These are phyloP conservation scores for Fragilaria radians DNA, from an alignment of 108 stramenopile genomes.

Conservation along the genomic window DNA sequence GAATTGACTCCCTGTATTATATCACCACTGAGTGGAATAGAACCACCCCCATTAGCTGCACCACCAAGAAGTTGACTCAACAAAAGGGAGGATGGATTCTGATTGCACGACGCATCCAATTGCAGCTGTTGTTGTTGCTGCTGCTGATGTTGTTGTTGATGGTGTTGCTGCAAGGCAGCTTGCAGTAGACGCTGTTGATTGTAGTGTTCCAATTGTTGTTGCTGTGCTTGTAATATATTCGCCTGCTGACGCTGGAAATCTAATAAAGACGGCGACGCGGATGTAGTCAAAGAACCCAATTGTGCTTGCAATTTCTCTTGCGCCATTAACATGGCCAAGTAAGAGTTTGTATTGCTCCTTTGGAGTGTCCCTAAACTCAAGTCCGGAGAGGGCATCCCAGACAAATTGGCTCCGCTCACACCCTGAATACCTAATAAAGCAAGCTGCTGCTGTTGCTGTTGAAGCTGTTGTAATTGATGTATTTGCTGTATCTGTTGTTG, in stretches of 20 bases:
- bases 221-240: neutral
- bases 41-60: too few relatives aligned
- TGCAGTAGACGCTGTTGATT: neutral
- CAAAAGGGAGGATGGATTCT: too few relatives aligned
- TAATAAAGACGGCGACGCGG: neutral
- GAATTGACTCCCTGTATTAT: too few relatives aligned
- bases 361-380: neutral
- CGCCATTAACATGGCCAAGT: neutral
- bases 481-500: constrained; percentile 4
- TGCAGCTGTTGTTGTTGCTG: neutral
- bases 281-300: neutral
- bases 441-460: constrained; percentile 3
- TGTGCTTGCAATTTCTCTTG: neutral
- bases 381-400: neutral
- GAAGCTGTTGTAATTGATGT: neutral
- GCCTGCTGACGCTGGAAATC: neutral
- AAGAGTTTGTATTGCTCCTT: neutral
- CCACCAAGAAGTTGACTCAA: too few relatives aligned
- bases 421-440: neutral
- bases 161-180: too few relatives aligned
- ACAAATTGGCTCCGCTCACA: neutral
- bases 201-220: neutral
- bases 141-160: neutral
- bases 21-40: too few relatives aligned
- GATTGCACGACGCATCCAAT: neutral